Percentiles rank a stretch among this genome's conserved stretches.
These are phyloP conservation scores for Erysimum cheiranthoides DNA, from an alignment of 345 rosid genomes.

Conservation along the genomic window DNA sequence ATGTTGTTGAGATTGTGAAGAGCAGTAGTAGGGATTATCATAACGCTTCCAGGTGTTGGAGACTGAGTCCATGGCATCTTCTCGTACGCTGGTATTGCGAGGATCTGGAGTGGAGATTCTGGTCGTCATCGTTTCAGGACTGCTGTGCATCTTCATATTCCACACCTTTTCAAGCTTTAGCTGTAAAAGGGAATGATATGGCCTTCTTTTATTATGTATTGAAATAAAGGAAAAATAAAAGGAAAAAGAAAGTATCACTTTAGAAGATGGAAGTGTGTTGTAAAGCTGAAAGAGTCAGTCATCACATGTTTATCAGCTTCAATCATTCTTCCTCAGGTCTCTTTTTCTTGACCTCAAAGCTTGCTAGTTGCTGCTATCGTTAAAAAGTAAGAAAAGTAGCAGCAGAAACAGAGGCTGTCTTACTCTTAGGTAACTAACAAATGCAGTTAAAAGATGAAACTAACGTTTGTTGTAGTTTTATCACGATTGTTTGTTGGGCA, in stretches of 20 bases:
- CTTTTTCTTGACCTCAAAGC: background rate
- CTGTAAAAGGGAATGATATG: slow-evolving; percentile 22
- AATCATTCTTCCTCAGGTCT: slow-evolving; percentile 8
- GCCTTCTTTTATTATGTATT: slow-evolving; percentile 25
- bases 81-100: slow-evolving; percentile 31
- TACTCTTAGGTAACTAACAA: slow-evolving; percentile 21
- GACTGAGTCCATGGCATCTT: slow-evolving; percentile 53
- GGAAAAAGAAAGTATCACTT: slow-evolving; percentile 47
- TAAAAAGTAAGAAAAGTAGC: slow-evolving; percentile 18
- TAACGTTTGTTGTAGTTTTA: slow-evolving; percentile 25
- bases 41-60: slow-evolving; percentile 77
- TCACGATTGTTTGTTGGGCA: slow-evolving; percentile 37
- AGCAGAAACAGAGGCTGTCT: slow-evolving; percentile 4
- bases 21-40: slow-evolving; percentile 67
- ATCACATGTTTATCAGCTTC: slow-evolving; percentile 54
- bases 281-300: slow-evolving; percentile 45
- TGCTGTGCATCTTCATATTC: slow-evolving; percentile 47
- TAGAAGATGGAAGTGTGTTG: slow-evolving; percentile 48
- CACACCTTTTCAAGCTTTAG: slow-evolving; percentile 23
- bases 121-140: slow-evolving; percentile 59
- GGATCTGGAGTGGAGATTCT: slow-evolving; percentile 45
- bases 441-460: slow-evolving; percentile 19
- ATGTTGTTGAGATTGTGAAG: slow-evolving; percentile 41
- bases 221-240: slow-evolving; percentile 47
- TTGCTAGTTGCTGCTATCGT: background rate